These are phyloP conservation scores for Chalciporus sphaerocephalus DNA, from an alignment of 768 basidiomycete genomes.

Conservation along the genomic window DNA sequence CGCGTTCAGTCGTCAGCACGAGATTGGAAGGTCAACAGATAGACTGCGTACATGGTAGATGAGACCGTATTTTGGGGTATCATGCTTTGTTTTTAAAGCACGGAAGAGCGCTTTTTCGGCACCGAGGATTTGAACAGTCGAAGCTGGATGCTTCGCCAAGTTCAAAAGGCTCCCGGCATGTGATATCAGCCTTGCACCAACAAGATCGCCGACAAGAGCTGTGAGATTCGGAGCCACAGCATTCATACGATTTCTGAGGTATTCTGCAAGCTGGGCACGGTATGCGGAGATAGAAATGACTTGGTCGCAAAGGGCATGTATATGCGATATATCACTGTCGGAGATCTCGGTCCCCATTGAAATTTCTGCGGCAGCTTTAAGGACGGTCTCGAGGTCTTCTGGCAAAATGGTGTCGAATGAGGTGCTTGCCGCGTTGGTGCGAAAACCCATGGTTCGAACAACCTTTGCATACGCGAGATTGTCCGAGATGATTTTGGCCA, in stretches of 20 bases:
- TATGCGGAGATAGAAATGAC: slow-evolving; percentile 96
- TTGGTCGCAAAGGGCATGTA: slow-evolving; percentile 95
- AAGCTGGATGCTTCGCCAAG: slow-evolving; percentile 74
- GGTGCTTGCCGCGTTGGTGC: slow-evolving; percentile 85
- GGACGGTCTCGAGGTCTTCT: slow-evolving; percentile 91
- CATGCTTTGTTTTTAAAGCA: slow-evolving; percentile 79
- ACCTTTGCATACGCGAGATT: slow-evolving; percentile 96
- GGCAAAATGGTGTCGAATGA: slow-evolving; percentile 88
- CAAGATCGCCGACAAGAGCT: slow-evolving; percentile 72
- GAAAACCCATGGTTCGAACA: slow-evolving; percentile 92
- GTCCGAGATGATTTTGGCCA: slow-evolving; percentile 97
- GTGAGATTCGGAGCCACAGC: slow-evolving; percentile 98
- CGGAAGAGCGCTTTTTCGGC: slow-evolving; percentile 77
- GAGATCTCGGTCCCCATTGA: slow-evolving; percentile 99
- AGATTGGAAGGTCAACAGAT: not conserved
- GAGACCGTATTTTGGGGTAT: slow-evolving; percentile 98
- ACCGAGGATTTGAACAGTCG: slow-evolving; percentile 72
- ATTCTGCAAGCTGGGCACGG: slow-evolving; percentile 91
- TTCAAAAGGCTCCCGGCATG: slow-evolving; percentile 69
- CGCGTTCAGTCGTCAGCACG: slow-evolving; percentile 3
- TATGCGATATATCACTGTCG: slow-evolving; percentile 94
- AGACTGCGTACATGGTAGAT: slow-evolving; percentile 83
- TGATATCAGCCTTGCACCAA: slow-evolving; percentile 70
- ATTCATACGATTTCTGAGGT: slow-evolving; percentile 95
- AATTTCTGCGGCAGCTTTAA: slow-evolving; percentile 95